Percentiles rank a stretch among this genome's conserved stretches.
These are phyloP conservation scores for Naumovozyma baii DNA, from an alignment of 805 yeast genomes.

Conservation along the genomic window DNA sequence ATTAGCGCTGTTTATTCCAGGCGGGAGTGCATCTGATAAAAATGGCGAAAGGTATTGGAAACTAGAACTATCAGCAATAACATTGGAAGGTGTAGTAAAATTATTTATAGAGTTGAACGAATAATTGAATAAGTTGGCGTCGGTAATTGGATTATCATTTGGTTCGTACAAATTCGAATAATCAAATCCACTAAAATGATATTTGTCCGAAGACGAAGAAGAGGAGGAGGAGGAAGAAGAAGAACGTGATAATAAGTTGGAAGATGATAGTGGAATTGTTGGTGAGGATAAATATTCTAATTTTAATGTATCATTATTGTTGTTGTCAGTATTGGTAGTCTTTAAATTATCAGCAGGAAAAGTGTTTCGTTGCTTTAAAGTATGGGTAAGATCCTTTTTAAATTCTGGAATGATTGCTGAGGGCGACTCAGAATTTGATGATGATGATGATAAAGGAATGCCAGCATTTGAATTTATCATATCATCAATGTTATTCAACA, in stretches of 20 bases:
- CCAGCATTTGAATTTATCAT: neutral
- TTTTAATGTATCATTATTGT: neutral
- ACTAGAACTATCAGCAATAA: neutral
- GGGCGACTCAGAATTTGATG: neutral
- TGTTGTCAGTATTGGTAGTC: neutral
- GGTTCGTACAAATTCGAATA: slow-evolving; percentile 2
- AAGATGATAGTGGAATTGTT: neutral
- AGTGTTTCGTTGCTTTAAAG: neutral
- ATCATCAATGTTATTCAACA: neutral
- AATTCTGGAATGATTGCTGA: neutral
- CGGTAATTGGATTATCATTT: slow-evolving; percentile 1
- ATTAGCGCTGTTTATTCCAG: neutral
- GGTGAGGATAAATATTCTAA: neutral
- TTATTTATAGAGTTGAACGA: slow-evolving; percentile 1
- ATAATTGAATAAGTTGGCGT: slow-evolving; percentile 1
- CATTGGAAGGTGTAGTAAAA: neutral
- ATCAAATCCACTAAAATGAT: slow-evolving; percentile 1
- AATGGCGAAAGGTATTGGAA: neutral
- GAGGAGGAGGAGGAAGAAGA: neutral
- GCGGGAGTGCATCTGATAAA: neutral
- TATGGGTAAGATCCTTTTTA: no score
- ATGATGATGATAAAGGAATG: slow-evolving; percentile 1
- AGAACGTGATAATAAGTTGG: neutral
- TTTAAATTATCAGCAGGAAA: neutral
- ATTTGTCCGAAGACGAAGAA: neutral